These are phyloP conservation scores for Pittosporum tobira DNA, from an alignment of 129 eudicot species.

Conservation along the genomic window DNA sequence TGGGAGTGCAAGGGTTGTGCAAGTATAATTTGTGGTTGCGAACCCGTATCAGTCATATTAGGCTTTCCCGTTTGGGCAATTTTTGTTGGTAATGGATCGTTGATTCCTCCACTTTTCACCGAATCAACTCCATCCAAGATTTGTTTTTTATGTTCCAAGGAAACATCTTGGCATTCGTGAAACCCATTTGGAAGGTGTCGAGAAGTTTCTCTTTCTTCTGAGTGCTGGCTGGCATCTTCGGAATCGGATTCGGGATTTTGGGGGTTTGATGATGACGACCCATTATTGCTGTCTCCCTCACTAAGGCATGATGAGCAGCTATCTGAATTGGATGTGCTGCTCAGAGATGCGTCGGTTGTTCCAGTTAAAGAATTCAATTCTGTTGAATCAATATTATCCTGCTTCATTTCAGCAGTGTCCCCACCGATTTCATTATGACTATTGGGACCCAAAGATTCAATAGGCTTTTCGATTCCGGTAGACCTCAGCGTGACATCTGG, in stretches of 20 bases:
- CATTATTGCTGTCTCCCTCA: constrained; percentile 73
- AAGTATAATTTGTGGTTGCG: constrained; percentile 39
- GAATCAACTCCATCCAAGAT: constrained; percentile 18
- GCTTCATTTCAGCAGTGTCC: constrained; percentile 19
- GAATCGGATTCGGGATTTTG: constrained; percentile 68
- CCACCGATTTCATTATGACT: constrained; percentile 22
- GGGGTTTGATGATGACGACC: constrained; percentile 40
- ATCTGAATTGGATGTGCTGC: constrained; percentile 60
- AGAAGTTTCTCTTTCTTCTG: constrained; percentile 47
- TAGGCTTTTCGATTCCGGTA: constrained; percentile 13
- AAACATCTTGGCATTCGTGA: constrained; percentile 17
- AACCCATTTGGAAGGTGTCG: constrained; percentile 27
- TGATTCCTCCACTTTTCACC: constrained; percentile 11
- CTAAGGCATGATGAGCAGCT: constrained; percentile 85
- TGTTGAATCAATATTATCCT: constrained; percentile 18
- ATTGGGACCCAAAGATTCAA: constrained; percentile 23
- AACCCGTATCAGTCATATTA: constrained; percentile 9
- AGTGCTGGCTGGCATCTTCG: constrained; percentile 57
- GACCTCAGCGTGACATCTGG: constrained; percentile 45
- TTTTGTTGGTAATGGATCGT: constrained; percentile 13
- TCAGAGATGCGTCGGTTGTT: constrained; percentile 27
- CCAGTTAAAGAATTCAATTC: constrained; percentile 18
- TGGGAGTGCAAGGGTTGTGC: constrained; percentile 53
- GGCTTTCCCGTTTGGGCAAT: constrained; percentile 23
- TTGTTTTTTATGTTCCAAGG: constrained; percentile 23